phyloP scores from a whole-genome alignment of 1,284 basidiomycete genomes.

The Caloboletus firmus region DNA sequence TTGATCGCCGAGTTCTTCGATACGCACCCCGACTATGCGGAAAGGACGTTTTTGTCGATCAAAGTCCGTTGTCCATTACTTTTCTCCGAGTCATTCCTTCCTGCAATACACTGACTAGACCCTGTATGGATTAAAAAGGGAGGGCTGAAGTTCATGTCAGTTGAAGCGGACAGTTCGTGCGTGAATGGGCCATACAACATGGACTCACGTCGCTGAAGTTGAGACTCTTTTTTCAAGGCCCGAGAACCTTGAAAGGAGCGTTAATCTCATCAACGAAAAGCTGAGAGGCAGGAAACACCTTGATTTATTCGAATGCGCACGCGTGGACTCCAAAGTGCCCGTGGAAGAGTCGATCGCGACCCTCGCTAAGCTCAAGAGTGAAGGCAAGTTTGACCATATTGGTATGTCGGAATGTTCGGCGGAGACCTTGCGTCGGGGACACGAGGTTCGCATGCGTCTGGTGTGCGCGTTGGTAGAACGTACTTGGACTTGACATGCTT shows the following conservation, averaged over 20 bases:
- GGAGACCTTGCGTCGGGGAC: constrained; percentile 49
- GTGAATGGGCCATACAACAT: neutral
- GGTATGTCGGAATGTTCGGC: constrained; percentile 55
- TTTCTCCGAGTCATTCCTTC: neutral
- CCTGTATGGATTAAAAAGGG: constrained; percentile 2
- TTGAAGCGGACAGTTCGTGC: constrained; percentile 13
- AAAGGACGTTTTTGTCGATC: constrained; percentile 47
- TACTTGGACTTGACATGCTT: neutral
- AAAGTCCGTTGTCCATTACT: constrained; percentile 29
- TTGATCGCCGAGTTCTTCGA: constrained; percentile 47
- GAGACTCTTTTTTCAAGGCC: constrained; percentile 20
- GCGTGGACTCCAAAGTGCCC: constrained; percentile 38
- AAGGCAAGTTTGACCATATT: constrained; percentile 50
- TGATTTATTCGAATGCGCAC: constrained; percentile 49
- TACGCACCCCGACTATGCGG: constrained; percentile 52
- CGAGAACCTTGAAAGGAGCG: constrained; percentile 41
- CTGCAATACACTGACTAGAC: neutral
- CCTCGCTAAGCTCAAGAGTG: constrained; percentile 36
- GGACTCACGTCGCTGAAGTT: neutral
- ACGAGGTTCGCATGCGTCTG: constrained; percentile 30
- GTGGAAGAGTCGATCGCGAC: constrained; percentile 39
- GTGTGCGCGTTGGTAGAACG: neutral
- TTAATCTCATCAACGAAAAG: constrained; percentile 41
- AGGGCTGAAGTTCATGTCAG: neutral
- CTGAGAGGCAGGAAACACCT: constrained; percentile 47